Base-by-base conservation (phyloP, 306 rosid genomes). In the Rosa persica region DNA sequence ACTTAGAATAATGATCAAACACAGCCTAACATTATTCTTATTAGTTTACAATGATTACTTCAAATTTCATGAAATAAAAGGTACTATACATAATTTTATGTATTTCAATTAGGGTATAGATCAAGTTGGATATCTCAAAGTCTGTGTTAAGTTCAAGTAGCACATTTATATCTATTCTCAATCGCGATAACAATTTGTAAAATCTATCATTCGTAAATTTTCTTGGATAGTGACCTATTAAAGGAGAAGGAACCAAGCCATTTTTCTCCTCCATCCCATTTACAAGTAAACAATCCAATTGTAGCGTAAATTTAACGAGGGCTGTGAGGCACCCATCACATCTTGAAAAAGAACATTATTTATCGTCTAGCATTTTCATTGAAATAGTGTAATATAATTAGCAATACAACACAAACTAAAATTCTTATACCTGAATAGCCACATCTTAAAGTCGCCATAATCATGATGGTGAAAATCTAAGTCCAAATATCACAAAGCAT, bases 301-400 rank as follows among this genome's bases (percentile, higher is more conserved):
- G 44, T 64, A 64, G 69, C 69, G 44, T 64, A 64, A 44, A 64
- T 34, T 64, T 23, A 34, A 64, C 69, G 69, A 64, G 12, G 12
- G 69, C 69, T 2, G 2, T 6, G 69, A 36, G 10, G 43, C 69
- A 64, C 23, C 69, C 23, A 64, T 64, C 69, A 64, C 69, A 34
- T 64, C 69, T 36, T 3, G 8, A 0, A 64, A 64, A 64, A 64
- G 69, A 64, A 16, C 43, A 30, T 62, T 10, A 23, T 4, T 62
- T 30, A 5, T 27, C 4, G 10, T 16, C 3, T 36, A 39, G 27
- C 71, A 38, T 12, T 62, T 23, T 23, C 4, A 66, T 34, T 64
- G 12, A 4, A 39, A 12, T 34, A 15, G 42, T 34, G 20, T 34
- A 64, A 64, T 30, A 5, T 8, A 19, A 16, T 8, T 55, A 23